Evolutionary conservation across 257 asterid species (phyloP).

Genomic region (Nicotiana sylvestris): DNA sequence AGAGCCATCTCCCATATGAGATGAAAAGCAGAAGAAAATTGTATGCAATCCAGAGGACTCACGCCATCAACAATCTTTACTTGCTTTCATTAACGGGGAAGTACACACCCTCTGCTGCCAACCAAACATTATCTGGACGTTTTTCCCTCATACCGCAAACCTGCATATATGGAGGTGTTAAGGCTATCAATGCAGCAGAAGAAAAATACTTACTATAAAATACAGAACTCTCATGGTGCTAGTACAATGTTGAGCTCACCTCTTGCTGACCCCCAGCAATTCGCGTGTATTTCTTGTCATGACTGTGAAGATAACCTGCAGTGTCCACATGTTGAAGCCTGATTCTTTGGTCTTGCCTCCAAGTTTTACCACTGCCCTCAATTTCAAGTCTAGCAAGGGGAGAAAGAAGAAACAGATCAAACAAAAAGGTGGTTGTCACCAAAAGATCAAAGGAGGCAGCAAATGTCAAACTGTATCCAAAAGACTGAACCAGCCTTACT

Average conservation of each 20-base stretch:
- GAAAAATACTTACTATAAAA: neutral
- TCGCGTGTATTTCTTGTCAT: conserved; percentile 90
- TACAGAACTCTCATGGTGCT: neutral
- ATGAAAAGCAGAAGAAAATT: neutral
- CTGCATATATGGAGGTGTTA: conserved; percentile 29
- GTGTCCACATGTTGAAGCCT: conserved; percentile 92
- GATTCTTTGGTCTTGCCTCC: conserved; percentile 97
- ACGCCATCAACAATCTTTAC: conserved; percentile 24
- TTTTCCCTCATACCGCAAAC: conserved; percentile 91
- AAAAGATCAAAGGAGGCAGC: neutral
- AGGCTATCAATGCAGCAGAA: neutral
- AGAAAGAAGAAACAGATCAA: conserved; percentile 8
- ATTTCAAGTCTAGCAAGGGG: conserved; percentile 59
- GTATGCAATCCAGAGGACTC: neutral
- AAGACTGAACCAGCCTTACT: conserved; percentile 32
- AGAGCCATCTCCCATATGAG: neutral
- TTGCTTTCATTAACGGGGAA: conserved; percentile 65
- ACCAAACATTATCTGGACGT: conserved; percentile 83
- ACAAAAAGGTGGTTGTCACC: neutral
- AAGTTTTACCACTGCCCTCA: conserved; percentile 89
- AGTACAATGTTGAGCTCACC: conserved; percentile 37
- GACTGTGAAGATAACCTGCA: conserved; percentile 91
- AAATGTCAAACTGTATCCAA: neutral
- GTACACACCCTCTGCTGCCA: conserved; percentile 96
- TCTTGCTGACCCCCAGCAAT: conserved; percentile 99